Percentiles rank a stretch among this genome's conserved stretches.
These are phyloP conservation scores for Debaryomyces fabryi DNA, from an alignment of 1,139 yeast species.

Conservation along the genomic window DNA sequence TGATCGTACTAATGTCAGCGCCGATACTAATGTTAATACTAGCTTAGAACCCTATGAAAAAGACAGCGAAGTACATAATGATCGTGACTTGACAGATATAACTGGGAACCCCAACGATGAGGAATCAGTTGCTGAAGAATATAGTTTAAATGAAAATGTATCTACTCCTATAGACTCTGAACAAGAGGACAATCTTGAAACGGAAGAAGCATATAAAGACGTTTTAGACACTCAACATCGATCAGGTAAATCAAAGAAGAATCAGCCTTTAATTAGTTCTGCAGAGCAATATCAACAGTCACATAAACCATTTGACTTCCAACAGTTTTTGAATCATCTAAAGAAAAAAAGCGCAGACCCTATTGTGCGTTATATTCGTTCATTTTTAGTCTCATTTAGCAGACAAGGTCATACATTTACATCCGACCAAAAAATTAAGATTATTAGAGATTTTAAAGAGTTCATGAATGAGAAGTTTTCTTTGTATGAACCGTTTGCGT, in stretches of 20 bases:
- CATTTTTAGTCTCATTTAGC: slow-evolving; percentile 74
- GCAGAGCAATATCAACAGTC: slow-evolving; percentile 42
- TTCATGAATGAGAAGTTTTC: slow-evolving; percentile 71
- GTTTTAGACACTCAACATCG: neutral
- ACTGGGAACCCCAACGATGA: slow-evolving; percentile 20
- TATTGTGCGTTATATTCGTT: slow-evolving; percentile 79
- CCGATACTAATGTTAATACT: neutral
- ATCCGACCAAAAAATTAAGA: slow-evolving; percentile 73
- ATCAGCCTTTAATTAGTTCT: slow-evolving; percentile 20
- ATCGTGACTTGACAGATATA: slow-evolving; percentile 17
- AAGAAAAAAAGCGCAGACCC: slow-evolving; percentile 84
- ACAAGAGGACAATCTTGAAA: neutral
- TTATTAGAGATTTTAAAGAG: slow-evolving; percentile 69
- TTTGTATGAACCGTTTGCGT: slow-evolving; percentile 72
- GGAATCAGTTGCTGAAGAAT: slow-evolving; percentile 19
- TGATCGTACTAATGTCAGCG: neutral
- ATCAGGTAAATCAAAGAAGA: slow-evolving; percentile 5
- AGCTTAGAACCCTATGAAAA: neutral
- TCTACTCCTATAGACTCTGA: neutral
- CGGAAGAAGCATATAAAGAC: neutral
- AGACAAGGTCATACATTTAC: slow-evolving; percentile 66
- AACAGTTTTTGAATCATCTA: slow-evolving; percentile 70
- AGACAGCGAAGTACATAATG: neutral
- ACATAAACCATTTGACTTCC: slow-evolving; percentile 75
- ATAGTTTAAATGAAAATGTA: slow-evolving; percentile 8